These are phyloP conservation scores for Sutorius australiensis DNA, from an alignment of 768 basidiomycete genomes.

Conservation along the genomic window DNA sequence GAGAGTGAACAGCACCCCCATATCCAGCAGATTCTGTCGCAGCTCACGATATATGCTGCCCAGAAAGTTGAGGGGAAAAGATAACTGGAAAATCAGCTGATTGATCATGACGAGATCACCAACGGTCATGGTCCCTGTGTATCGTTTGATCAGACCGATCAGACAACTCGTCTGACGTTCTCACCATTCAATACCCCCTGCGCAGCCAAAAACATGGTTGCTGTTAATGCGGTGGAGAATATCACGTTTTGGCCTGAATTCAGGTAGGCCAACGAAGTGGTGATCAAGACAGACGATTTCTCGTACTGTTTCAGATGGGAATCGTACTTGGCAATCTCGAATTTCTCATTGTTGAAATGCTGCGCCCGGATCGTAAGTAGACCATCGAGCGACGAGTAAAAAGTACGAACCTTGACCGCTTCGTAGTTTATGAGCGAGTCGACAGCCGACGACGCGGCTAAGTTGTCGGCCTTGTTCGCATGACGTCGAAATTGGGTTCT, in stretches of 20 bases:
- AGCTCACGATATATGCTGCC: constrained; percentile 97
- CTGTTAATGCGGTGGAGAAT: constrained; percentile 88
- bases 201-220: constrained; percentile 95
- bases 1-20: constrained; percentile 93
- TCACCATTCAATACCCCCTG: constrained; percentile 89
- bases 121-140: constrained; percentile 89
- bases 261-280: constrained; percentile 87
- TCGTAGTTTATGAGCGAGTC: constrained; percentile 98
- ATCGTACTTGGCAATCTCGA: constrained; percentile 90
- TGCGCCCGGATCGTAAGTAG: constrained; percentile 28
- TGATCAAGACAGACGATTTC: constrained; percentile 89
- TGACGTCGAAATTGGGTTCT: constrained; percentile 92
- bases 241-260: constrained; percentile 98
- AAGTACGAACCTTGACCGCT: constrained; percentile 81
- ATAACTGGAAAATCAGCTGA: constrained; percentile 96
- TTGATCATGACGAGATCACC: constrained; percentile 99
- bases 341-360: constrained; percentile 97
- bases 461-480: constrained; percentile 96
- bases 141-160: not conserved
- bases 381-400: not conserved
- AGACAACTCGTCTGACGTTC: not conserved
- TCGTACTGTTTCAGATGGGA: constrained; percentile 83
- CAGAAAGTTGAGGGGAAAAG: constrained; percentile 93
- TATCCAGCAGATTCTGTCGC: constrained; percentile 92
- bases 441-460: constrained; percentile 88